Conservation (phyloP, 2,329 filamentous ascomycete species). For the Periconia macrospinosa region DNA sequence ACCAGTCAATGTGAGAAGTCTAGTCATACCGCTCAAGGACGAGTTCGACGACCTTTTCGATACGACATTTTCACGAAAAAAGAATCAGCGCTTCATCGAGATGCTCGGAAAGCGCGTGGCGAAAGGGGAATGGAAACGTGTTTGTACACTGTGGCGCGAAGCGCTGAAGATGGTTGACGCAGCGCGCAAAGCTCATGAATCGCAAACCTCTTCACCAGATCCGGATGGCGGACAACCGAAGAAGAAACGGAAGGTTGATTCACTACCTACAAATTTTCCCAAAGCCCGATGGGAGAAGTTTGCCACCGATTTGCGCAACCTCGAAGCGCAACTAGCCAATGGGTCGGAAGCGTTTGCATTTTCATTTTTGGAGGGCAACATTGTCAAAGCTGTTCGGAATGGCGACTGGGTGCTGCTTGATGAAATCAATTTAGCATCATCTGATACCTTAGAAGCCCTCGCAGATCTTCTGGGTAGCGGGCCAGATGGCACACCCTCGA, state of each 20-base stretch:
- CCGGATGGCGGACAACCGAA: slow-evolving; percentile 61
- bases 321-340: slow-evolving; percentile 77
- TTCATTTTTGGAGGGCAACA: slow-evolving; percentile 92
- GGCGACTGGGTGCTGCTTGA: slow-evolving; percentile 97
- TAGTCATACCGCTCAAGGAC: slow-evolving; percentile 88
- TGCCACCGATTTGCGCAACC: slow-evolving; percentile 70
- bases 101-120: slow-evolving; percentile 77
- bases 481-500: slow-evolving; percentile 71
- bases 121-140: slow-evolving; percentile 83
- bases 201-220: slow-evolving; percentile 42
- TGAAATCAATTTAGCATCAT: slow-evolving; percentile 94
- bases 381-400: slow-evolving; percentile 93
- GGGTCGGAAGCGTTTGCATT: slow-evolving; percentile 82
- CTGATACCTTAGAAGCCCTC: slow-evolving; percentile 92
- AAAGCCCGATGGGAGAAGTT: slow-evolving; percentile 82
- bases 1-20: slow-evolving; percentile 84
- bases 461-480: slow-evolving; percentile 81
- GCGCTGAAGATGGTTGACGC: slow-evolving; percentile 81
- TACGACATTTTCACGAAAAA: slow-evolving; percentile 81
- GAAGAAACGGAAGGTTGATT: slow-evolving; percentile 71
- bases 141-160: slow-evolving; percentile 84
- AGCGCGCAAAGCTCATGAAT: slow-evolving; percentile 44
- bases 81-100: slow-evolving; percentile 80
- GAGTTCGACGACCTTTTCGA: slow-evolving; percentile 90
- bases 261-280: slow-evolving; percentile 54